Evolutionary conservation across 2,329 filamentous ascomycete genomes (phyloP), one percentile per base, ranked within the genome.

Genomic region (Thermoascus crustaceus): DNA sequence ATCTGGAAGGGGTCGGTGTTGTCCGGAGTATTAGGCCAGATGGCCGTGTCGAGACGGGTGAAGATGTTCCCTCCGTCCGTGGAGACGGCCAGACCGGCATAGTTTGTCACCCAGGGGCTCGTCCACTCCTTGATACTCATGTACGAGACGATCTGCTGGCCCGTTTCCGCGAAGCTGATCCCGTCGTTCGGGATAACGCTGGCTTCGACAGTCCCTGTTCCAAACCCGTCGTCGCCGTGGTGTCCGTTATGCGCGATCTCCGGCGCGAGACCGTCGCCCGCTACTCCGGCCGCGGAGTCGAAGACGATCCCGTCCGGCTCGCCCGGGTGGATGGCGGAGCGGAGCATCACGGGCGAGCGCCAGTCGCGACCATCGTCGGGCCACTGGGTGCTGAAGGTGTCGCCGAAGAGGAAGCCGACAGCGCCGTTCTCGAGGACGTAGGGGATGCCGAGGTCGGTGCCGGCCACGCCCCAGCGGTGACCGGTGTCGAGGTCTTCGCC

Each of bases 401-500:
- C 37, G 25, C 37, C 37, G 14, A 39, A 39, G 7, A 39, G 32
- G 16, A 33, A 39, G 8, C 37, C 37, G 11, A 39, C 26, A 8
- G 37, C 32, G 10, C 32, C 37, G 20, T 39, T 39, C 20, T 39
- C 32, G n/a, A 39, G 37, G n/a, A 39, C 19, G 27, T 39, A 39
- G 16, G 37, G 37, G 32, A 39, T 39, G 7, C 37, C 37, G n/a
- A 39, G 37, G 22, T 39, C 37, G 13, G 37, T 39, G n/a, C 32
- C 37, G 8, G 32, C 37, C 4, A 39, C 32, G 9, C 32, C 32
- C 37, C 37, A 39, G 19, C 37, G 32, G 16, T 35, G 26, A 11
- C 27, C 27, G 20, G 37, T 39, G 20, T 39, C 37, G 4, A 39
- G 37, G 20, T 39, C 37, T 32, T 34, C 37, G 25, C 37, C 37